Conservation (phyloP, 2,329 filamentous ascomycete species). For the Microcera coccophila region DNA sequence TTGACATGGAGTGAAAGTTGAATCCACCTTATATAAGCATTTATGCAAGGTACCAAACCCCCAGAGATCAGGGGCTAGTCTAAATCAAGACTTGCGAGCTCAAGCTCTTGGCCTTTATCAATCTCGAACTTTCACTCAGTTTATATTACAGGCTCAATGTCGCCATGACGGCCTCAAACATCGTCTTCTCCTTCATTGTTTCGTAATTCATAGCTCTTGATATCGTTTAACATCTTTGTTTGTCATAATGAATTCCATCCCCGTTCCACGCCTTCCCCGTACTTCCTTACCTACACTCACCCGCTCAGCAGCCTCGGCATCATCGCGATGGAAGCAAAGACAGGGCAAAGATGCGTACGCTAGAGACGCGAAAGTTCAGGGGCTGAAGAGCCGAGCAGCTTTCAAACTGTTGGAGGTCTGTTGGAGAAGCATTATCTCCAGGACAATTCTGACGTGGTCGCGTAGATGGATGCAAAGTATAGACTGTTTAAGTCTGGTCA, state of each 20-base stretch:
- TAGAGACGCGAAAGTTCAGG: constrained; percentile 70
- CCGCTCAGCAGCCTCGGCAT: constrained; percentile 48
- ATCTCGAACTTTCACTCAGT: no score
- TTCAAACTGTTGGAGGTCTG: constrained; percentile 85
- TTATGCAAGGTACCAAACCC: not conserved
- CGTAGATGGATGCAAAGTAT: constrained; percentile 76
- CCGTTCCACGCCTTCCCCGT: not conserved
- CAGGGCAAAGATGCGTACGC: constrained; percentile 71
- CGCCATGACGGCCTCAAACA: no score
- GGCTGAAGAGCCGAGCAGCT: constrained; percentile 83
- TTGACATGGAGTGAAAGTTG: no score
- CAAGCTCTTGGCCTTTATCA: constrained; percentile 1
- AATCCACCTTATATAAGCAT: no score
- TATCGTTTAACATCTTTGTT: not conserved
- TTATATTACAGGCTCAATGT: no score
- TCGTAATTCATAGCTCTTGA: not conserved
- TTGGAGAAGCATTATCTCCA: not conserved
- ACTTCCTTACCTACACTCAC: not conserved
- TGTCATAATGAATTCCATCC: not conserved
- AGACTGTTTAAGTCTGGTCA: constrained; percentile 73
- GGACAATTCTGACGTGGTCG: not conserved
- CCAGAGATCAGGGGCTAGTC: not conserved
- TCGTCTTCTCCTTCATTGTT: no score
- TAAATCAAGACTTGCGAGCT: not conserved
- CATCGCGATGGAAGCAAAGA: constrained; percentile 76